Conservation (phyloP, 352 stramenopile species). For the Globisporangium camurandrum region DNA sequence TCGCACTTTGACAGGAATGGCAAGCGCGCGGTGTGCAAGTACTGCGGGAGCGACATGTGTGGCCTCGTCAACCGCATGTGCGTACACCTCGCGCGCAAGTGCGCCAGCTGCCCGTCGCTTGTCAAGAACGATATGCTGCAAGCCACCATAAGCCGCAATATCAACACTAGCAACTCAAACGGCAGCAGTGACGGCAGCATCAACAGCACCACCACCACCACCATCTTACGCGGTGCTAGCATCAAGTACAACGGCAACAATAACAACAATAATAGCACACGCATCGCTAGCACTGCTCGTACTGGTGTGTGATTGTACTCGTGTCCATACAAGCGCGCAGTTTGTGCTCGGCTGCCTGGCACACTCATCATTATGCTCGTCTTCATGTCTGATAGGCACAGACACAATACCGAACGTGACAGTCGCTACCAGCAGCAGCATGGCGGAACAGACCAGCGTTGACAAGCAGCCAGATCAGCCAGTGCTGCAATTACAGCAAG, state of each 20-base stretch:
- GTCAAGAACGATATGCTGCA: conserved; percentile 48
- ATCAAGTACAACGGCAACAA: not conserved
- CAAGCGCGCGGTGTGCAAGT: conserved; percentile 69
- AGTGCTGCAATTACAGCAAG: not conserved
- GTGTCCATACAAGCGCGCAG: not conserved
- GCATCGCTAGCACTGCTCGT: not conserved
- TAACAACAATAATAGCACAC: too few relatives aligned
- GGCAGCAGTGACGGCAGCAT: not conserved
- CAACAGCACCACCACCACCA: too few relatives aligned
- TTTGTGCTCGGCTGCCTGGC: not conserved
- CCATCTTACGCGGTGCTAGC: too few relatives aligned
- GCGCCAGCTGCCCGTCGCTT: conserved; percentile 31
- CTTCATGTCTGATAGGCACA: not conserved
- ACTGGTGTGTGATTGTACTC: not conserved
- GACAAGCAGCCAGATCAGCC: not conserved
- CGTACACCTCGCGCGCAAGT: conserved; percentile 51
- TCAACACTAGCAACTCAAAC: conserved; percentile 8
- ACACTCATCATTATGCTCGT: not conserved
- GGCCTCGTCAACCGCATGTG: conserved; percentile 63
- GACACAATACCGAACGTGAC: not conserved
- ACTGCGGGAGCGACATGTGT: conserved; percentile 73
- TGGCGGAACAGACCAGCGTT: not conserved
- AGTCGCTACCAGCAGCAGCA: not conserved
- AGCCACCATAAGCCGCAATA: conserved; percentile 30
- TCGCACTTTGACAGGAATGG: conserved; percentile 52